Evolutionary conservation across 2,329 filamentous ascomycete species (phyloP).

Genomic region (Claviceps sp.): DNA sequence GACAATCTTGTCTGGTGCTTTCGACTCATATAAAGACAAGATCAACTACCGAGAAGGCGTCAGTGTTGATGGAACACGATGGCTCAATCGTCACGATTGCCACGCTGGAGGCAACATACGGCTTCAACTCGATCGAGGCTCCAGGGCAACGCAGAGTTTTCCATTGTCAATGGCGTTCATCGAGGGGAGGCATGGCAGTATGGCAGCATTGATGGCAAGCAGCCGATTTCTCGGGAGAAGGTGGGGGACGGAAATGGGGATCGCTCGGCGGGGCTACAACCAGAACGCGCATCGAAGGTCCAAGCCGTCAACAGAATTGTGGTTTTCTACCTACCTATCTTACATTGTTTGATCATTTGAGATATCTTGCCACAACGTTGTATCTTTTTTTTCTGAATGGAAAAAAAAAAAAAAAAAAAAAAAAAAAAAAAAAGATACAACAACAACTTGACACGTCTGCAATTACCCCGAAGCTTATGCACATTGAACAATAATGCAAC

Average conservation of each 20-base stretch:
- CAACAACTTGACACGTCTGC: neutral
- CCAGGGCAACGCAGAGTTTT: slow-evolving; percentile 8
- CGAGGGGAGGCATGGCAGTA: slow-evolving; percentile 2
- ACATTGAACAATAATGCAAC: neutral
- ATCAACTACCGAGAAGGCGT: slow-evolving; percentile 27
- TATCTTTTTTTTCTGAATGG: no score
- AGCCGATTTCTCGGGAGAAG: neutral
- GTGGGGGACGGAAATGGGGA: neutral
- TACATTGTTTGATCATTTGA: neutral
- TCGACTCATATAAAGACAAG: slow-evolving; percentile 39
- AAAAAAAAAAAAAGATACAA: no score
- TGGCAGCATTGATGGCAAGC: neutral
- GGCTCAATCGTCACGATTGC: neutral
- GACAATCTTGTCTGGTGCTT: slow-evolving; percentile 31
- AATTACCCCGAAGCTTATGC: neutral
- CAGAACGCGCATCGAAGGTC: neutral
- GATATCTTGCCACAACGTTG: neutral
- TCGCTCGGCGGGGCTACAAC: neutral
- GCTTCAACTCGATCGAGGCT: slow-evolving; percentile 13
- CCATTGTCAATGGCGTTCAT: slow-evolving; percentile 5
- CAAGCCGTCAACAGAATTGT: neutral
- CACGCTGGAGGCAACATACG: slow-evolving; percentile 8
- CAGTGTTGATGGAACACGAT: neutral
- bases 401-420: no score
- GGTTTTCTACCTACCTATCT: no score